Base-by-base conservation (phyloP, 2,329 filamentous ascomycete species). In the Monosporascus sp. region DNA sequence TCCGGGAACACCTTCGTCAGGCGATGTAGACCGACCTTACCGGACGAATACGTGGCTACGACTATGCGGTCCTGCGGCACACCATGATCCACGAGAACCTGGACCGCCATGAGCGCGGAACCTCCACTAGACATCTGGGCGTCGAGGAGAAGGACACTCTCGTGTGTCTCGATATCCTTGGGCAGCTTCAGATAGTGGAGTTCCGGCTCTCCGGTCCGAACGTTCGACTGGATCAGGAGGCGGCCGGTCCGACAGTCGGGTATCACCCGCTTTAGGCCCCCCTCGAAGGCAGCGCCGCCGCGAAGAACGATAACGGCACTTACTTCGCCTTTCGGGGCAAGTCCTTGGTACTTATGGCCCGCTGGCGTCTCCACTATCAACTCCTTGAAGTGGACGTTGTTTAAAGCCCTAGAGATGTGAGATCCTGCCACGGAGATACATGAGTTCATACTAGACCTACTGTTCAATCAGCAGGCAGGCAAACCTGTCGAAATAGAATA, bases 401-500 rank as follows among this genome's bases (percentile, higher is more conserved):
- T 90, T 57, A 93, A 77, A 2, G 89, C 89, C 65, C 88, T 90
- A 53, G 24, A 8, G n/a, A 8, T 7, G 45, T 59, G 37, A 58
- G 50, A 35, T 50, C 28, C 24, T 40, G 37, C 46, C 37, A 35
- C 15, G 9, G 6, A 3, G 49, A 18, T 7, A 48, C 22, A 37
- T 38, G 38, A 47, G 11, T 24, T 9, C 20, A 35, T 20, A 3
- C 7, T 35, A 20, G 15, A 72, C 79, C 56, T 71, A 86, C 82
- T 85, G 76, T 70, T 97, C 93, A 47, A 97, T 82, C 26, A 97
- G 78, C 50, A 97, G 77, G n/a, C 88, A 84, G 2, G 89, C 85
- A 38, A 97, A 77, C 38, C 94, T 84, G 71, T 99, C 91, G 70
- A 97, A 97, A 72, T 97, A 97, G 72, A 97, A 97, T 57, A 96